Evolutionary conservation across 139 green algal species (phyloP).

Genomic region (Chlamydomonas eustigma): DNA sequence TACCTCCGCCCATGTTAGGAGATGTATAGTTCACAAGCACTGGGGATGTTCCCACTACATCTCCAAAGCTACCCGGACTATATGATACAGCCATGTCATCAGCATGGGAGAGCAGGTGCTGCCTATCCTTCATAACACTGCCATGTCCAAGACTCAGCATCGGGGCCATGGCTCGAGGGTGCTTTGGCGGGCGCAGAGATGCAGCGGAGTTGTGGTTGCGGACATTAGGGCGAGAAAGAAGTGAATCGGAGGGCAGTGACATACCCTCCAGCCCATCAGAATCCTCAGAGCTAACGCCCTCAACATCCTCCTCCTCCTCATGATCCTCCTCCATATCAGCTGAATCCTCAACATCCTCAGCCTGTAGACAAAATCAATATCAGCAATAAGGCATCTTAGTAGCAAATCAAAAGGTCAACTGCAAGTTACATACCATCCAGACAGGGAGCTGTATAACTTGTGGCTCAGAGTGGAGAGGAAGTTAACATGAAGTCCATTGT

Average conservation of each 20-base stretch:
- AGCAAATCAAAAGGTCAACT: too few species aligned
- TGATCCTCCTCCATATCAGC: constrained; percentile 6
- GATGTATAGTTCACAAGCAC: constrained; percentile 9
- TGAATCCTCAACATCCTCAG: neutral
- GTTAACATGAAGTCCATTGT: too few species aligned
- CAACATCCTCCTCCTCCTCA: constrained; percentile 13
- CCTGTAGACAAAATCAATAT: neutral
- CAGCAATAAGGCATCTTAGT: too few species aligned
- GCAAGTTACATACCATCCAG: too few species aligned
- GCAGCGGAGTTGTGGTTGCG: neutral
- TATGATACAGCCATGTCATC: constrained; percentile 5
- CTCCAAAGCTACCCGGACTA: neutral
- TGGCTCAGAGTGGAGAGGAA: too few species aligned
- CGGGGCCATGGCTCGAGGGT: neutral
- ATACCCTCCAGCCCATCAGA: neutral
- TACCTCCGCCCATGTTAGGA: neutral
- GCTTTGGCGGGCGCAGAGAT: neutral
- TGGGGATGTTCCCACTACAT: neutral
- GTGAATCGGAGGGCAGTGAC: constrained; percentile 25
- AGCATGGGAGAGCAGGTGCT: neutral
- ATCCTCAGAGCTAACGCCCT: constrained; percentile 11
- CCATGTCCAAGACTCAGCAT: neutral
- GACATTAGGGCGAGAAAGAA: constrained; percentile 9
- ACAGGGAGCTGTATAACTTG: too few species aligned
- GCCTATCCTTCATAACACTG: neutral